These are phyloP conservation scores for Polyporus tsugae DNA, from an alignment of 1,284 basidiomycete species.

Conservation along the genomic window DNA sequence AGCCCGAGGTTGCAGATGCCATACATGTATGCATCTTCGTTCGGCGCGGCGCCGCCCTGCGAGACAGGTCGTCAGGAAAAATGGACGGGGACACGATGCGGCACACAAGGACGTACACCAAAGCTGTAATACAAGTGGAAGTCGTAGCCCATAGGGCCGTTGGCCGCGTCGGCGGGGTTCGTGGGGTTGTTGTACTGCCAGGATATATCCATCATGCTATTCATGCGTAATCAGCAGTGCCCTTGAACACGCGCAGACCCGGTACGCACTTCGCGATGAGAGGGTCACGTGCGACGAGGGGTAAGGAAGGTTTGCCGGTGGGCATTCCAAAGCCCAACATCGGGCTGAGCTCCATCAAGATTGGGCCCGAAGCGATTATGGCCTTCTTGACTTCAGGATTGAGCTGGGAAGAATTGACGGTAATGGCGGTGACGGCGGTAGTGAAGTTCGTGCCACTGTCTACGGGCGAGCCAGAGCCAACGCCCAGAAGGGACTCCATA, in stretches of 20 bases:
- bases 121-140: not conserved
- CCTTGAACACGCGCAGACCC: not conserved
- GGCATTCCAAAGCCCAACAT: not conserved
- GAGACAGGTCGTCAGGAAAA: not conserved
- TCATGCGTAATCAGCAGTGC: not conserved
- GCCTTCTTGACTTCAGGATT: not conserved
- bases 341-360: not conserved
- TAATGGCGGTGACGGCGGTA: not conserved
- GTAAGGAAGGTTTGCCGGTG: not conserved
- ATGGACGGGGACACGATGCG: not conserved
- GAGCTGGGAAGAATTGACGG: not conserved
- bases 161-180: not conserved
- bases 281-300: not conserved
- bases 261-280: not conserved
- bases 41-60: not conserved
- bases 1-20: conserved; percentile 80
- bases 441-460: not conserved
- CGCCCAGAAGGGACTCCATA: conserved; percentile 68
- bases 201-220: not conserved
- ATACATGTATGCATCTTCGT: conserved; percentile 65
- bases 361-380: not conserved
- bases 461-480: conserved; percentile 54
- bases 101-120: not conserved
- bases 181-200: not conserved
- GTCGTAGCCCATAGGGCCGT: not conserved